Evolutionary conservation across 768 basidiomycete species (phyloP), one percentile per base, ranked within the genome.

Genomic region (Kondoa subrosea): DNA sequence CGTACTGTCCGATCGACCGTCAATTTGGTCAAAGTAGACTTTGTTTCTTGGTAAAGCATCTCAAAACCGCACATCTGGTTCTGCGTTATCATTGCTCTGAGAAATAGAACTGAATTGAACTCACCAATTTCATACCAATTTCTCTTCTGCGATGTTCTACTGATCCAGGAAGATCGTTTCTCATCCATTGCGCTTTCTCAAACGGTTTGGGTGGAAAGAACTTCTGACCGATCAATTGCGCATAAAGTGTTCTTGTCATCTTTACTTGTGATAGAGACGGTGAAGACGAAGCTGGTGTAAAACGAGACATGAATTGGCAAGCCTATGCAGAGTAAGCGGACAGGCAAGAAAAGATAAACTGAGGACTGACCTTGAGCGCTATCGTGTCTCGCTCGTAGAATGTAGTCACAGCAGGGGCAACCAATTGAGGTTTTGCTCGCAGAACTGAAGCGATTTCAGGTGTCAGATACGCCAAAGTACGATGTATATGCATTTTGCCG

Each of bases 361-460:
- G 27, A 30, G 34, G n/a, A 33, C 56, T 3, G 4, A 65, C 57
- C 32, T 68, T 61, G 33, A 31, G 57, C 57, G 27, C 66, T 56
- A 66, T 33, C n/a, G 88, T 87, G 79, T 97, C 95, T 65, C 95
- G 83, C 2, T 91, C 95, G 76, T 99, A 99, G 76, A 99, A 99
- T 2, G 87, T 83, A 77, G 92, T 91, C 1, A 88, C 82, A 0
- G 92, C 88, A 73, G 85, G 87, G 73, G 96, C 91, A 17, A 92
- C 80, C 16, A 99, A 81, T 1, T 81, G 77, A 0, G 86, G 86
- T 69, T 84, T 79, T 12, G 79, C 77, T 4, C 80, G 75, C 32
- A 99, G 79, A 0, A 87, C 85, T 73, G 82, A 84, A 2, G 86
- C 88, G 65, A 97, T 83, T 65, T 90, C 87, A 17, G 80, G 70